Evolutionary conservation across 148 eudicot species (phyloP), one percentile per base, ranked within the genome.

Genomic region (Mesembryanthemum crystallinum): DNA sequence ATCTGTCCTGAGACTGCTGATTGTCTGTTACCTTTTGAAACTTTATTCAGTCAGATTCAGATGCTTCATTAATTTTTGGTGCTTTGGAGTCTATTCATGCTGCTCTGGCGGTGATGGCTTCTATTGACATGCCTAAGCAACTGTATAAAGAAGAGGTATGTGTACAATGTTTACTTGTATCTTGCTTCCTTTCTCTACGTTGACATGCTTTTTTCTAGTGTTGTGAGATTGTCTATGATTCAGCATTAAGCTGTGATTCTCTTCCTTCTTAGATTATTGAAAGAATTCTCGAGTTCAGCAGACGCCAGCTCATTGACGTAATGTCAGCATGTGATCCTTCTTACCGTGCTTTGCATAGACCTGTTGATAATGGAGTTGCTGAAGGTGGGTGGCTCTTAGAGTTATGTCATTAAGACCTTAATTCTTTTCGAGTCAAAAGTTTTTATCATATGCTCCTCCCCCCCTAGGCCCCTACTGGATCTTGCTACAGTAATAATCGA

Each of bases 31-130:
- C 71, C 29, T 33, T 58, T 70, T 62, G 75, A 30, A 27, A 66
- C 5, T 69, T 61, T 75, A 45, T 88, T 60, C 90, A 95, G 99
- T 85, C 91, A 73, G 96, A 89, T 85, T 85, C 92, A 67, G 94
- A 88, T 70, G 85, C 79, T 68, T 83, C 94, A 49, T 86, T 84
- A 70, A 81, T 95, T 76, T 84, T 73, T 74, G 84, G 86, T 75
- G 93, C 99, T 75, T 75, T 95, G 81, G 99, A 95, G 85, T 88
- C 96, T 23, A 92, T 95, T 74, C 97, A 95, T 82, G 92, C 97
- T 75, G 87, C 96, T 83, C 80, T 95, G 64, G 87, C 88, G 63
- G 85, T 92, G 74, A 90, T 95, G 96, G 88, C 90, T 77, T 65
- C 83, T 74, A 74, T 82, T 80, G 90, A 83, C 84, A 89, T 95